A percentile compares a stretch with the other conserved stretches of the same genome.
Evolutionary conservation across 371 early-diverging fungal species (phyloP).

Genomic region (Zopfochytrium polystomum): DNA sequence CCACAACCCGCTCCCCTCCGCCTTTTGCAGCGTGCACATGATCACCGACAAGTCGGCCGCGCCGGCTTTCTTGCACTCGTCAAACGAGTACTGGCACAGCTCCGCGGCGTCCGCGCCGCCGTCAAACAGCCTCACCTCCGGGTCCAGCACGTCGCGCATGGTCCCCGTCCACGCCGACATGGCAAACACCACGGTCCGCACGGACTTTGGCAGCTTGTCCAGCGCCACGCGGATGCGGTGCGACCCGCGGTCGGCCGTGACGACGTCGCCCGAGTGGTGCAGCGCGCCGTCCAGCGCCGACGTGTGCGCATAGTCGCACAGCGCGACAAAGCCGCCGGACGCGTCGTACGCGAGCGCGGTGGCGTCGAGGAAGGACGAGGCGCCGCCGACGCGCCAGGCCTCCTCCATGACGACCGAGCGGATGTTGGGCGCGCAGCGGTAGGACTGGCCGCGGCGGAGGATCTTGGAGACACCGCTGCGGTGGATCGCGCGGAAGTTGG

Average conservation of each 20-base stretch:
- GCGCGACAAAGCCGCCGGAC: conserved; percentile 5
- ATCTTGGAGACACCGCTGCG: conserved; percentile 26
- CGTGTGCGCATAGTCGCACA: background rate
- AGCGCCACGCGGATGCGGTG: conserved; percentile 22
- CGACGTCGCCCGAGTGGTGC: conserved; percentile 23
- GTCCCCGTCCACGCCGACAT: conserved; percentile 22
- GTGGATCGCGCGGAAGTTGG: conserved; percentile 26
- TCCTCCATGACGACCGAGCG: conserved; percentile 28
- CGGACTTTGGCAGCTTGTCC: conserved; percentile 3
- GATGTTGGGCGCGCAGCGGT: conserved; percentile 20
- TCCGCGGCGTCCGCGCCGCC: conserved; percentile 16
- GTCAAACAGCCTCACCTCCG: conserved; percentile 17
- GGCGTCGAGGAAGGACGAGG: conserved; percentile 21
- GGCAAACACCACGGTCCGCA: conserved; percentile 23
- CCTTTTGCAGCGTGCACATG: conserved; percentile 22
- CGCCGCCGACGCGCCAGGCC: conserved; percentile 19
- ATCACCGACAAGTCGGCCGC: conserved; percentile 17
- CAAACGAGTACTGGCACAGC: conserved; percentile 28
- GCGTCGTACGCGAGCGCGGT: conserved; percentile 18
- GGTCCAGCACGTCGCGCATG: conserved; percentile 3
- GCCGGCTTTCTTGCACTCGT: conserved; percentile 12
- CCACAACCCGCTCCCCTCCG: conserved; percentile 17
- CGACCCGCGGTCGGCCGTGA: conserved; percentile 14
- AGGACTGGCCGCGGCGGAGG: conserved; percentile 27
- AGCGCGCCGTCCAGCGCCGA: conserved; percentile 7